Evolutionary conservation across 345 rosid genomes (phyloP), one percentile per base, ranked within the genome.

Genomic region (Hibiscus trionum): DNA sequence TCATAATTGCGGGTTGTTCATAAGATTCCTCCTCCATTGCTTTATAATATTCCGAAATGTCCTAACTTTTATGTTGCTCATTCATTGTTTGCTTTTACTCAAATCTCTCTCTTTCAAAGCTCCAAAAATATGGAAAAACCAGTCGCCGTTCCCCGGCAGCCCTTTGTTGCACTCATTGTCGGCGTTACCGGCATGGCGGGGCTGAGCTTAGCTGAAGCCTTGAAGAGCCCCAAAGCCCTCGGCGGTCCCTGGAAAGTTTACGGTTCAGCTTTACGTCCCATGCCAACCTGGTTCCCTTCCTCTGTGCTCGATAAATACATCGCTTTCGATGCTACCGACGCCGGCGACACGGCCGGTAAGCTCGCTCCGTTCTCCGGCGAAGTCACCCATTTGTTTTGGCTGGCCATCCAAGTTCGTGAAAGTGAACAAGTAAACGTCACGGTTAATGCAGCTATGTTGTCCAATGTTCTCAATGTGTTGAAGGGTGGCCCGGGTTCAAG

Each of bases 181-280:
- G 86, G 88, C 0, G 86, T 78, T 21, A 81, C 82, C 0, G 85
- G 85, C 66, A 83, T 81, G 85, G 81, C 50, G 0, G 85, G 85
- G 26, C 14, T 86, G 12, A 61, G 73, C 80, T 47, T 81, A 16
- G 83, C 76, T 11, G 83, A 81, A 47, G 75, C 84, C 49, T 61
- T 83, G 11, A 78, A 78, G 44, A 61, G 62, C 33, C 82, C 85
- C 0, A 57, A 19, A 3, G 73, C 73, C 16, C 66, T 70, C 6
- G 81, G 82, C 6, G 72, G 71, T 0, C 78, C 84, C 0, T 80
- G 81, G 85, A 76, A 70, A 62, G 87, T 83, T 17, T 80, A 78
- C 37, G 85, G 85, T 29, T 17, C 70, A 1, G 80, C 85, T 0
- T 76, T 77, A 3, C 78, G 75, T 0, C 10, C 80, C 1, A 44